Percentiles rank a stretch among this genome's conserved stretches.
phyloP scores from a whole-genome alignment of 805 yeast species.

The Hagleromyces aurorensis region DNA sequence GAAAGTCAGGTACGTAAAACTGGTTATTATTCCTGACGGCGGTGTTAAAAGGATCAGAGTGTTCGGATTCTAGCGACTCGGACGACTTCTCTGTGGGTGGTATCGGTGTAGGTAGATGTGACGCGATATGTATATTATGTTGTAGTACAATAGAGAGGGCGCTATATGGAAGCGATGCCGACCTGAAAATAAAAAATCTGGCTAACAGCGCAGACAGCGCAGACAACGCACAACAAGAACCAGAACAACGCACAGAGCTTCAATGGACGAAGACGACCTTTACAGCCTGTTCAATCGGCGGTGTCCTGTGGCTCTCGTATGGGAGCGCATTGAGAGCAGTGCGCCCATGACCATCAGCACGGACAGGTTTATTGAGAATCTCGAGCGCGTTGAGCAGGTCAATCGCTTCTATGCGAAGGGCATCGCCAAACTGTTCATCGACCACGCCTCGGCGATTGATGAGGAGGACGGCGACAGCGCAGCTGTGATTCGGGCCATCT shows the following conservation, averaged over 20 bases:
- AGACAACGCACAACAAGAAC: too few relatives aligned
- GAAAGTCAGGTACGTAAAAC: constrained; percentile 58
- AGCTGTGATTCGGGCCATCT: constrained; percentile 4
- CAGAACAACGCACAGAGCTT: too few relatives aligned
- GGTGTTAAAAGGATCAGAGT: constrained; percentile 90
- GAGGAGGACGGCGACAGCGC: constrained; percentile 15
- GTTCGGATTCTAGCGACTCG: constrained; percentile 42
- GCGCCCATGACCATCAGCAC: constrained; percentile 12
- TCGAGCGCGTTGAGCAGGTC: constrained; percentile 15
- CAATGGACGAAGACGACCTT: not conserved
- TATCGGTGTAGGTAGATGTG: too few relatives aligned
- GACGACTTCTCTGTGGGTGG: too few relatives aligned
- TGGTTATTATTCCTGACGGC: constrained; percentile 91
- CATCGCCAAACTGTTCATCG: constrained; percentile 38
- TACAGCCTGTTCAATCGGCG: constrained; percentile 3
- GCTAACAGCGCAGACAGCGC: not conserved
- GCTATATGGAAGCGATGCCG: too few relatives aligned
- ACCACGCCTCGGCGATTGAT: constrained; percentile 30
- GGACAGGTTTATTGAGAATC: constrained; percentile 12
- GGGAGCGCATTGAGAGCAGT: not conserved
- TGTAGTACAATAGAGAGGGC: too few relatives aligned
- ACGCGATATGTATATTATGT: too few relatives aligned
- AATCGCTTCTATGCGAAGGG: constrained; percentile 47
- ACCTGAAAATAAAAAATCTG: not conserved
- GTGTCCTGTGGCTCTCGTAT: constrained; percentile 1